Percentiles rank a stretch among this genome's conserved stretches.
These are phyloP conservation scores for Ensete ventricosum DNA, from an alignment of 176 grass and related monocot species.

Conservation along the genomic window DNA sequence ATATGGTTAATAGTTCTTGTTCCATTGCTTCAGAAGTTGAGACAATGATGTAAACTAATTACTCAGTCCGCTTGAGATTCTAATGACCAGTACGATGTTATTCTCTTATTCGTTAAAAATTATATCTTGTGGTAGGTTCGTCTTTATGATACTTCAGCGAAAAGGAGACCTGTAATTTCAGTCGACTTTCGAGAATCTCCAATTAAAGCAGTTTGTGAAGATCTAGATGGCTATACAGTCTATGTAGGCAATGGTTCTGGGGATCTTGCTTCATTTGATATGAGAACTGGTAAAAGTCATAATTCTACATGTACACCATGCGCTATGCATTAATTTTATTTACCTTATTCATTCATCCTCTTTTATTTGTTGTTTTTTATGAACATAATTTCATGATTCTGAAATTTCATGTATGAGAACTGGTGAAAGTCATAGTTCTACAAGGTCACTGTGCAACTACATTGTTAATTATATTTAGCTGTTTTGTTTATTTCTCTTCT, in stretches of 20 bases:
- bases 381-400: not conserved
- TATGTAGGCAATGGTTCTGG: constrained; percentile 80
- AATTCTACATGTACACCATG: not conserved
- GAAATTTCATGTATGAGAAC: no score
- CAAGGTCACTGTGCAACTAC: not conserved
- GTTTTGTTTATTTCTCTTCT: not conserved
- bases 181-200: constrained; percentile 80
- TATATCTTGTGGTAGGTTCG: constrained; percentile 56
- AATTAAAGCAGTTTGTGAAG: constrained; percentile 71
- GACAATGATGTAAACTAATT: no score
- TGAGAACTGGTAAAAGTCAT: constrained; percentile 61
- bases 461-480: not conserved
- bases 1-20: constrained; percentile 18
- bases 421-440: no score
- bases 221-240: constrained; percentile 70
- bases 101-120: not conserved
- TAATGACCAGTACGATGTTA: not conserved
- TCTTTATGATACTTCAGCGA: constrained; percentile 72
- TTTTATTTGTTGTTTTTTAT: not conserved
- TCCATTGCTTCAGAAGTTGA: no score
- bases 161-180: constrained; percentile 66
- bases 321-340: not conserved
- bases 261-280: constrained; percentile 88
- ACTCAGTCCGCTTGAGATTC: no score
- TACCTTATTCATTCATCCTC: not conserved